Evolutionary conservation across 192 early-diverging fungal species (phyloP).

Genomic region (Rhizoclosmatium globosum): DNA sequence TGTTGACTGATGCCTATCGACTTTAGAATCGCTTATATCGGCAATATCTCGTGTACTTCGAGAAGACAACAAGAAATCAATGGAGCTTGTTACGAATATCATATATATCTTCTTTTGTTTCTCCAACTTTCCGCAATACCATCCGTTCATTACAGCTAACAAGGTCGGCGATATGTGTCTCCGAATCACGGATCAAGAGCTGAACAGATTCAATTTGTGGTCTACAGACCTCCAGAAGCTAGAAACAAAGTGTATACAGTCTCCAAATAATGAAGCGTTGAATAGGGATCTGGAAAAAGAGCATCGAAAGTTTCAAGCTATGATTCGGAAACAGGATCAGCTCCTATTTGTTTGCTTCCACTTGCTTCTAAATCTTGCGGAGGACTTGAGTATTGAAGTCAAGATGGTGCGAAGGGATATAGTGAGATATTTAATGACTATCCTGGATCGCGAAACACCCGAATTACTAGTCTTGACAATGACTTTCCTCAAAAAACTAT

Average conservation of each 20-base stretch:
- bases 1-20: not conserved
- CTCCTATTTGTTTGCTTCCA: constrained; percentile 68
- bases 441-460: constrained; percentile 57
- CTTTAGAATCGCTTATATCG: constrained; percentile 50
- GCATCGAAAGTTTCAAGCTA: constrained; percentile 61
- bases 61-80: constrained; percentile 60
- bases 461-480: constrained; percentile 58
- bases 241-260: constrained; percentile 53
- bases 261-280: constrained; percentile 43
- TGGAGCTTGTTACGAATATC: constrained; percentile 66
- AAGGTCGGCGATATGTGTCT: constrained; percentile 71
- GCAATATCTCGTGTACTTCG: constrained; percentile 64
- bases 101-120: constrained; percentile 66
- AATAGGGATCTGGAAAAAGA: constrained; percentile 54
- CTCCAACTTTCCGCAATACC: constrained; percentile 63
- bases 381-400: constrained; percentile 62
- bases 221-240: constrained; percentile 52
- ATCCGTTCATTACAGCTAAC: constrained; percentile 60
- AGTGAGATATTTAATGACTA: constrained; percentile 52
- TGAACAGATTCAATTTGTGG: constrained; percentile 56
- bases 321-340: constrained; percentile 66
- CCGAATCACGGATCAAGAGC: constrained; percentile 56
- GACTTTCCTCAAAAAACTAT: constrained; percentile 62
- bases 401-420: constrained; percentile 69
- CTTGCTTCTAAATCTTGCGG: constrained; percentile 62